Conservation (phyloP, 257 asterid species). For the Jacaranda mimosifolia region DNA sequence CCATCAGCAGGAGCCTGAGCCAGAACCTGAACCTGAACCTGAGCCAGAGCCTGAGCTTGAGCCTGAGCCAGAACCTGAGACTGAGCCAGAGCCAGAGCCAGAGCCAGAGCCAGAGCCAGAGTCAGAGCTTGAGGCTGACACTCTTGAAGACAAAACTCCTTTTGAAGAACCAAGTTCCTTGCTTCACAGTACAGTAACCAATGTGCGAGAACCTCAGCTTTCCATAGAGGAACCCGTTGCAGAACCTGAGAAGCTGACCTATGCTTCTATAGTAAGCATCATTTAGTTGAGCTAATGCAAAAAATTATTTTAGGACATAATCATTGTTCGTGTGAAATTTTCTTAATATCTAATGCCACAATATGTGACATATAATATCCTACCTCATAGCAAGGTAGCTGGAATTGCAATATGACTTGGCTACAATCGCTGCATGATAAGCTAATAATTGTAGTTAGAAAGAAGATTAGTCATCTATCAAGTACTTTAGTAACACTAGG, state of each 20-base stretch:
- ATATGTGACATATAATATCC: constrained; percentile 3
- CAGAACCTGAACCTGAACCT: constrained; percentile 49
- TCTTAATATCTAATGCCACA: background rate
- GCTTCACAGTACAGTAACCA: constrained; percentile 48
- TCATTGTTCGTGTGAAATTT: constrained; percentile 8
- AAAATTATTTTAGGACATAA: background rate
- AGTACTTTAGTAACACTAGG: constrained; percentile 18
- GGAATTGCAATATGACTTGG: constrained; percentile 14
- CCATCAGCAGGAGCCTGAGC: constrained; percentile 48
- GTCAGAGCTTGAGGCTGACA: constrained; percentile 48
- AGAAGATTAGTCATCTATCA: constrained; percentile 28
- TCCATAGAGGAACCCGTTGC: constrained; percentile 63
- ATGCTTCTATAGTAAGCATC: constrained; percentile 80
- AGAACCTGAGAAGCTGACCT: constrained; percentile 72
- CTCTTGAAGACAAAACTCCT: constrained; percentile 52
- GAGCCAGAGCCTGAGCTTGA: constrained; percentile 46
- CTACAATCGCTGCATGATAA: constrained; percentile 8
- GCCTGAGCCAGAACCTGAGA: constrained; percentile 49
- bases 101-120: constrained; percentile 46
- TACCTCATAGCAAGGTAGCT: constrained; percentile 7
- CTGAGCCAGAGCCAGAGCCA: constrained; percentile 49
- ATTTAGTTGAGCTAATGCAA: constrained; percentile 9
- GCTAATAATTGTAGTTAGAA: background rate
- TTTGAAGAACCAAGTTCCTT: constrained; percentile 56
- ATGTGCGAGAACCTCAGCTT: constrained; percentile 56